Conservation (phyloP, 768 basidiomycete species). For the Suillus brevipes region DNA sequence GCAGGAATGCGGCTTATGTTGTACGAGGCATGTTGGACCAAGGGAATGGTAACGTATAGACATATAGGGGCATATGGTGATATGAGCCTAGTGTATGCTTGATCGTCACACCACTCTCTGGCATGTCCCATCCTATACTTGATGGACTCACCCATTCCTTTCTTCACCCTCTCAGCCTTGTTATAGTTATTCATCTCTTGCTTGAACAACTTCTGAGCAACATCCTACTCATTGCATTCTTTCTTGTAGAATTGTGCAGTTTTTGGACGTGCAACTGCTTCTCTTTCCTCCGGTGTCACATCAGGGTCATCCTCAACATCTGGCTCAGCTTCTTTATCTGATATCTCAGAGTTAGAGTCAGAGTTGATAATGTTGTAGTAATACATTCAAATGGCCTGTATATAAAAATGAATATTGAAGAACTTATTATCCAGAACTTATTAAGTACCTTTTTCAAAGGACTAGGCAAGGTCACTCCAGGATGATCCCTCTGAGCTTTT, state of each 20-base stretch:
- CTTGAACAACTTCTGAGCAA: neutral
- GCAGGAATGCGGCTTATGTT: no score
- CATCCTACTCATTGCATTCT: neutral
- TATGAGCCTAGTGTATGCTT: no score
- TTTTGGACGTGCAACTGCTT: neutral
- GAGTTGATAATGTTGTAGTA: no score
- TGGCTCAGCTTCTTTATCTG: neutral
- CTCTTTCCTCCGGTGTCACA: neutral
- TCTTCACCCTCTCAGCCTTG: neutral
- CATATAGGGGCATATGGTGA: no score
- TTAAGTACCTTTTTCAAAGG: neutral
- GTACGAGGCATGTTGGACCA: no score
- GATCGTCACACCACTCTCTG: no score
- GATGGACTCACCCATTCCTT: neutral
- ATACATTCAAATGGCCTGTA: no score
- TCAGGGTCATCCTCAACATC: no score
- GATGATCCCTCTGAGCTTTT: neutral
- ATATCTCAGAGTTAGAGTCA: no score
- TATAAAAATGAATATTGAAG: no score
- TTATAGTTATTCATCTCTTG: neutral
- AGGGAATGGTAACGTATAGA: no score
- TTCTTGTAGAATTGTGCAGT: neutral
- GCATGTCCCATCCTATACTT: slow-evolving; percentile 3
- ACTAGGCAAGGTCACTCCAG: neutral
- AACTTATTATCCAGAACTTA: no score